Evolutionary conservation across 805 yeast genomes (phyloP).

Genomic region (Candida patagonica): DNA sequence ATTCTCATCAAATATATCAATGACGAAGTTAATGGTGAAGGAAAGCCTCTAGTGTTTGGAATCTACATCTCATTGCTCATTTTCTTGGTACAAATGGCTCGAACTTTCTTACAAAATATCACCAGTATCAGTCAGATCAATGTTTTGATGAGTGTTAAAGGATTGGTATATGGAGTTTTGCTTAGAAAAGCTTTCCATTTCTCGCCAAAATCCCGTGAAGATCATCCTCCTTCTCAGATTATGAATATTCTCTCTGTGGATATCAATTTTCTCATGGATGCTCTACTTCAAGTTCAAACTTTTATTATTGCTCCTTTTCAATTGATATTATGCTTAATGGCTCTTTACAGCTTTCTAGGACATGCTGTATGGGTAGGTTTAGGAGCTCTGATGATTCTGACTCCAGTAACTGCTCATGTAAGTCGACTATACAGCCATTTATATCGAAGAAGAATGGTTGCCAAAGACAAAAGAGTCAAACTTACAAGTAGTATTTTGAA

Average conservation of each 20-base stretch:
- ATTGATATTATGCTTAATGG: constrained; percentile 63
- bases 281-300: constrained; percentile 2
- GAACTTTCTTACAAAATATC: constrained; percentile 42
- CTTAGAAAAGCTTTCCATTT: constrained; percentile 56
- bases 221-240: constrained; percentile 62
- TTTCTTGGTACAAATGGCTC: constrained; percentile 45
- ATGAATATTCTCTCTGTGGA: constrained; percentile 65
- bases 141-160: constrained; percentile 19
- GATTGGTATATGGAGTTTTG: constrained; percentile 21
- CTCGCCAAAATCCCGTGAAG: constrained; percentile 50
- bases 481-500: constrained; percentile 77
- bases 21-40: constrained; percentile 25
- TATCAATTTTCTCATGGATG: constrained; percentile 28
- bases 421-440: constrained; percentile 60
- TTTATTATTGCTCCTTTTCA: constrained; percentile 67
- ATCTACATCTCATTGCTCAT: constrained; percentile 47
- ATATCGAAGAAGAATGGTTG: constrained; percentile 75
- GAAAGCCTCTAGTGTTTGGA: constrained; percentile 40
- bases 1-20: constrained; percentile 47
- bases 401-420: constrained; percentile 67
- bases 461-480: constrained; percentile 87
- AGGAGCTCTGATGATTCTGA: constrained; percentile 58
- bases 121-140: constrained; percentile 54
- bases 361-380: constrained; percentile 95
- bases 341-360: constrained; percentile 68